Evolutionary conservation across 1,284 basidiomycete species (phyloP).

Genomic region (Puccinia polysora): DNA sequence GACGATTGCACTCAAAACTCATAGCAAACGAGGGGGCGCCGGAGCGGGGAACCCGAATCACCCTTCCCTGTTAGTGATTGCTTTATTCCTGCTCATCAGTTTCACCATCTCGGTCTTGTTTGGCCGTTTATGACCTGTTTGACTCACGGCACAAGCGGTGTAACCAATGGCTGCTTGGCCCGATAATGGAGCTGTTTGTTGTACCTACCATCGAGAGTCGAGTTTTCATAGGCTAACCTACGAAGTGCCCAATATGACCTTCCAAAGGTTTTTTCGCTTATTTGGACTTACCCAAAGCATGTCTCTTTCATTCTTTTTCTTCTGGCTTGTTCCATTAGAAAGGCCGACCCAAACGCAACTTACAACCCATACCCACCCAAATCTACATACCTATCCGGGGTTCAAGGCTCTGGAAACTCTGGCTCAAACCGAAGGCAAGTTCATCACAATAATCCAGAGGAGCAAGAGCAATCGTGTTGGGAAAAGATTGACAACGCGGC

Average conservation of each 20-base stretch:
- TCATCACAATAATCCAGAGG: not conserved
- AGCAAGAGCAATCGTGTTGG: not conserved
- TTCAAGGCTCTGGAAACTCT: not conserved
- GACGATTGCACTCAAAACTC: not conserved
- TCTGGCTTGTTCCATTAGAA: not conserved
- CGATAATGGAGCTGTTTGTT: too few species aligned
- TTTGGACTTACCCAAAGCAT: not conserved
- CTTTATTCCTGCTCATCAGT: not conserved
- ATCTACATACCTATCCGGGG: slow-evolving; percentile 2
- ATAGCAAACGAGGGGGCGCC: slow-evolving; percentile 14
- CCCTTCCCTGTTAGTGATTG: slow-evolving; percentile 6
- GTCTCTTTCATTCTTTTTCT: not conserved
- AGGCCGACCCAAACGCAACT: slow-evolving; percentile 8
- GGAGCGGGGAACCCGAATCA: slow-evolving; percentile 13
- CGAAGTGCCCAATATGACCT: too few species aligned
- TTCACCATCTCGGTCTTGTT: too few species aligned
- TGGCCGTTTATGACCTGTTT: too few species aligned
- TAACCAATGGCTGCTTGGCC: too few species aligned
- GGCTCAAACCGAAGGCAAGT: not conserved
- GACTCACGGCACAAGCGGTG: too few species aligned
- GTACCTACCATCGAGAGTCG: too few species aligned
- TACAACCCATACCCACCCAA: slow-evolving; percentile 8
- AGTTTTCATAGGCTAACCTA: too few species aligned
- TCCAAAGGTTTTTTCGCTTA: not conserved
- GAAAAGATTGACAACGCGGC: not conserved